Evolutionary conservation across 768 basidiomycete species (phyloP), one percentile per base, ranked within the genome.

Genomic region (Galerina marginata): DNA sequence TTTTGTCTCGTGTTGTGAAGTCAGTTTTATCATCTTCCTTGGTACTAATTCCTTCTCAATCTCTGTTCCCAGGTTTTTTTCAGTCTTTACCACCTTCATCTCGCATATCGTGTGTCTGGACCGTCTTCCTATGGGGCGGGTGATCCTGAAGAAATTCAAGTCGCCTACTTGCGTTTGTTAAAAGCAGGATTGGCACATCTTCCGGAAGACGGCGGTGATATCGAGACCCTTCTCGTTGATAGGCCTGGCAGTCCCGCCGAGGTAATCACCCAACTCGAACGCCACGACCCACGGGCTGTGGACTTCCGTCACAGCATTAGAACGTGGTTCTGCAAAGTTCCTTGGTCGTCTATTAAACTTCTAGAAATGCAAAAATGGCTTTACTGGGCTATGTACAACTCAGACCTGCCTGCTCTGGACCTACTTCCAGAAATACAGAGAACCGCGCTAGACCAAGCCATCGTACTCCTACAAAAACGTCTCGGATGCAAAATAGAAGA

Each of bases 381-480:
- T 33, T 87, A 92, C 58, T 96, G 94, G 93, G 83, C 86, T 23
- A 87, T 91, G 67, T 95, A 88, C 73, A 90, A 90, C 68, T 78
- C 82, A 4, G 79, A 86, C 40, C 77, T 91, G 36, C 87, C 88
- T 14, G 68, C 83, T 6, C 69, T 75, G 4, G 79, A 86, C 10
- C 54, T 72, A 29, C 71, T 92, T 15, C 74, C 86, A 2, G 71
- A 76, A 10, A 60, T 75, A 2, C 85, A 85, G 51, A 77, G 74
- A 29, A 71, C 70, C 6, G 79, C 84, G 14, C 65, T 96, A n/a
- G 79, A 88, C 38, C 79, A 86, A 40, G 83, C 86, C 1, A 63
- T 94, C 4, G 79, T 80, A 37, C 70, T 89, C 44, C 70, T 96
- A 23, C 86, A 95, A 76, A 86, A 83, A 63, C 88, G 93, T 23